A percentile compares a stretch with the other conserved stretches of the same genome.
Conservation (phyloP, 208 protist species). For the Leishmania braziliensis region DNA sequence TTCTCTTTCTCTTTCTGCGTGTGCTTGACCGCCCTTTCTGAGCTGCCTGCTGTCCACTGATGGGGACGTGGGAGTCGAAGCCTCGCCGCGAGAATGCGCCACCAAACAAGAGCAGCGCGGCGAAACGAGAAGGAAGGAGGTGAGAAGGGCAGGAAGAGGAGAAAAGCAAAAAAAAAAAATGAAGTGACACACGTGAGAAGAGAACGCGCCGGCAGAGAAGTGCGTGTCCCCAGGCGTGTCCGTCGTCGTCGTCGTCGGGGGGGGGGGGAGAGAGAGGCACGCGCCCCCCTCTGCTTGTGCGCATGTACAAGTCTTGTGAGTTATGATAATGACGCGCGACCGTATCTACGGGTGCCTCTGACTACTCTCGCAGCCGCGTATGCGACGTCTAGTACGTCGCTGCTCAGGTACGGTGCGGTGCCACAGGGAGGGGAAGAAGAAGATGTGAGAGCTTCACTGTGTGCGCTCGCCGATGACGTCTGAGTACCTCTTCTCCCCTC, state of each 20-base stretch:
- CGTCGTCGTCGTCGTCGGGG: background rate
- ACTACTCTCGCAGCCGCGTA: background rate
- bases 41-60: background rate
- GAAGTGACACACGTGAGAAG: background rate
- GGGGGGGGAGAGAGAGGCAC: background rate
- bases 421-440: background rate
- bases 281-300: background rate
- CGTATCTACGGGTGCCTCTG: background rate
- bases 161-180: background rate
- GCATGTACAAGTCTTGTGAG: background rate
- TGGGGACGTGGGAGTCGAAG: background rate
- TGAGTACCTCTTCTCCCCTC: background rate
- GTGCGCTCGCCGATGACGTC: background rate
- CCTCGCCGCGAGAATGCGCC: background rate
- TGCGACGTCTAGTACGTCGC: background rate
- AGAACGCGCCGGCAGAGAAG: background rate
- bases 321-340: background rate
- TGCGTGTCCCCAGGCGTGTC: background rate
- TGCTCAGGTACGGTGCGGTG: background rate
- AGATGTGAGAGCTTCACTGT: background rate
- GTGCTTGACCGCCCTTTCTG: background rate
- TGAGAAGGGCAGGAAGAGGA: background rate
- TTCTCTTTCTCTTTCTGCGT: background rate
- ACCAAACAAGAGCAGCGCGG: background rate
- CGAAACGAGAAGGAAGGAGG: background rate